Conservation (phyloP, 768 basidiomycete genomes). For the Panellus pusillus region DNA sequence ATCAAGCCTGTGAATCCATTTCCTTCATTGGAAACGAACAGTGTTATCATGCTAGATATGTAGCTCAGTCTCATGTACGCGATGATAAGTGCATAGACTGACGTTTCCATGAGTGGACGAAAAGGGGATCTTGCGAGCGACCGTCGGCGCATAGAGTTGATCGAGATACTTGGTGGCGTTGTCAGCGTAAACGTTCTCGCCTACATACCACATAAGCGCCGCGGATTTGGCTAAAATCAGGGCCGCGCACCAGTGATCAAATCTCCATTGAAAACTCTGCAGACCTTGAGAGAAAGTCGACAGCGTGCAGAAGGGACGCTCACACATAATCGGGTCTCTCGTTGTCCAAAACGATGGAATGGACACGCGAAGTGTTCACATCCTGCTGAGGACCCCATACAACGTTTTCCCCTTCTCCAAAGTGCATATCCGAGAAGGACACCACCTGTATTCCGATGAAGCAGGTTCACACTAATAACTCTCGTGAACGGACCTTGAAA, state of each 20-base stretch:
- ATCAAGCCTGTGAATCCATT: neutral
- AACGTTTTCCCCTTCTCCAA: slow-evolving; percentile 17
- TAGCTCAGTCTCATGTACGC: neutral
- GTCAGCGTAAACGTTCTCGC: slow-evolving; percentile 17
- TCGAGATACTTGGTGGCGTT: slow-evolving; percentile 22
- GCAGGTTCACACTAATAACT: neutral
- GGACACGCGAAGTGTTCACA: slow-evolving; percentile 10
- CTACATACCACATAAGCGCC: neutral
- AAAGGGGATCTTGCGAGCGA: slow-evolving; percentile 14
- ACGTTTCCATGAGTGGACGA: slow-evolving; percentile 22
- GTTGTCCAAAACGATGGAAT: slow-evolving; percentile 6
- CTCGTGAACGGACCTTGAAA: slow-evolving; percentile 16
- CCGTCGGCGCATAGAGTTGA: slow-evolving; percentile 16
- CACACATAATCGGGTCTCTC: slow-evolving; percentile 20
- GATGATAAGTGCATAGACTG: neutral
- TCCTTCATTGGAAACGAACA: neutral
- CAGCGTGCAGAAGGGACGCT: neutral
- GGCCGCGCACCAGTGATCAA: slow-evolving; percentile 16
- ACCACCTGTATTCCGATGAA: slow-evolving; percentile 1
- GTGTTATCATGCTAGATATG: slow-evolving; percentile 19
- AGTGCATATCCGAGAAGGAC: slow-evolving; percentile 24
- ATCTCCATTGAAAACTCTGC: slow-evolving; percentile 21
- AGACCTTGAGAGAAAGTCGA: neutral
- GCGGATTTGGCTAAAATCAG: neutral
- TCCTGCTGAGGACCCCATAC: slow-evolving; percentile 18